phyloP scores from a whole-genome alignment of 805 yeast genomes.

The Komagataella pastoris region DNA sequence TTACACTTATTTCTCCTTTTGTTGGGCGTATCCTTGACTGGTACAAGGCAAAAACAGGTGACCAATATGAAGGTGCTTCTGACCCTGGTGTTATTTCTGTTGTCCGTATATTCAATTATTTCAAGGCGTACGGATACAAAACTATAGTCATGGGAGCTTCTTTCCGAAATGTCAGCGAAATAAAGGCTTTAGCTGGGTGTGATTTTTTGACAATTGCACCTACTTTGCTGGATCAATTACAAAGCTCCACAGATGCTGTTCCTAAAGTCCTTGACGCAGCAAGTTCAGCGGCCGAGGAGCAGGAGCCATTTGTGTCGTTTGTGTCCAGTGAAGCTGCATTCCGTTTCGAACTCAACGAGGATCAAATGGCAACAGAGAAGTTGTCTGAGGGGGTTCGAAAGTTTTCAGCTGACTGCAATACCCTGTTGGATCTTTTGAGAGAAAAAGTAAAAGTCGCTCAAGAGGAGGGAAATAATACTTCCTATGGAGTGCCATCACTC shows the following conservation, averaged over 20 bases:
- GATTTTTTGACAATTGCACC: conserved; percentile 96
- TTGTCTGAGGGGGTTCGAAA: conserved; percentile 95
- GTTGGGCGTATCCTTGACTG: conserved; percentile 99
- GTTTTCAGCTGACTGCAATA: conserved; percentile 85
- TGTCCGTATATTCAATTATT: conserved; percentile 83
- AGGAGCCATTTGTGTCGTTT: conserved; percentile 60
- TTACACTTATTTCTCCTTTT: conserved; percentile 94
- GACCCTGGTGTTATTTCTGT: conserved; percentile 98
- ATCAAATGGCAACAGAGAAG: conserved; percentile 97
- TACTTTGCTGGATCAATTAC: conserved; percentile 74
- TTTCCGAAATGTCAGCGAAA: conserved; percentile 94
- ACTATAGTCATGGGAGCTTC: conserved; percentile 99
- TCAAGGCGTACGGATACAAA: conserved; percentile 91
- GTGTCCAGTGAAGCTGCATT: conserved; percentile 78
- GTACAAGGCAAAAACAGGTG: conserved; percentile 91
- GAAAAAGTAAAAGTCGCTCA: conserved; percentile 24
- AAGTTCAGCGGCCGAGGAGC: conserved; percentile 34
- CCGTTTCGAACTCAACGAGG: conserved; percentile 88
- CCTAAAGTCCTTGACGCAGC: conserved; percentile 72
- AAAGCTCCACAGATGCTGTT: conserved; percentile 63
- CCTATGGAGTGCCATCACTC: not conserved
- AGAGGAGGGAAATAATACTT: not conserved
- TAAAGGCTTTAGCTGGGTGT: conserved; percentile 93
- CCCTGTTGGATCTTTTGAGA: conserved; percentile 58
- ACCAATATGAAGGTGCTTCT: conserved; percentile 61